These are phyloP conservation scores for Aspergillus panamensis DNA, from an alignment of 495 filamentous ascomycete species.

Conservation along the genomic window DNA sequence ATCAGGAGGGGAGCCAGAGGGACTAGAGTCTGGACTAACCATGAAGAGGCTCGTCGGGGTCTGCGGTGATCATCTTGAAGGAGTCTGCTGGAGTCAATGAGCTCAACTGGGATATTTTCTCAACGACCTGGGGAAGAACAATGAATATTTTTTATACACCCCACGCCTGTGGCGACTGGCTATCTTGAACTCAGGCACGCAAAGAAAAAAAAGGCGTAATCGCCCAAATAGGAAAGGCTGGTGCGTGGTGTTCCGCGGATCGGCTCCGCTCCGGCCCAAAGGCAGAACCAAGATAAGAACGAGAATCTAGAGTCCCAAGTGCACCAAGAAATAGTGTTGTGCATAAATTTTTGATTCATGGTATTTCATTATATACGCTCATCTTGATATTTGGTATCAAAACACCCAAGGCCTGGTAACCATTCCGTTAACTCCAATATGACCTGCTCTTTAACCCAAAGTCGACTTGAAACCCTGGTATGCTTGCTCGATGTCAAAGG, in stretches of 20 bases:
- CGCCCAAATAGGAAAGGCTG: slow-evolving; percentile 41
- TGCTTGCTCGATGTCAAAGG: slow-evolving; percentile 83
- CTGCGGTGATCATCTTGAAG: slow-evolving; percentile 38
- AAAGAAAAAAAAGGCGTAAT: slow-evolving; percentile 37
- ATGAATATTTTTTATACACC: slow-evolving; percentile 12
- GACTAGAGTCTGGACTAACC: slow-evolving; percentile 27
- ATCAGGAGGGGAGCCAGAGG: slow-evolving; percentile 12
- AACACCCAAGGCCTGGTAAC: slow-evolving; percentile 14
- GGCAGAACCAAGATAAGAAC: slow-evolving; percentile 11
- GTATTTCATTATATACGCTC: neutral
- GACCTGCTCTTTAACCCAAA: slow-evolving; percentile 39
- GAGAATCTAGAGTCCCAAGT: neutral
- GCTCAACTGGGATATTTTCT: slow-evolving; percentile 1
- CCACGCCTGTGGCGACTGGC: slow-evolving; percentile 20
- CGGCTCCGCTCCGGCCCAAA: slow-evolving; percentile 19
- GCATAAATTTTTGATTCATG: slow-evolving; percentile 1
- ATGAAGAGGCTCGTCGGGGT: slow-evolving; percentile 42
- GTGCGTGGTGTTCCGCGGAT: slow-evolving; percentile 34
- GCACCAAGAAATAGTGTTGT: slow-evolving; percentile 17
- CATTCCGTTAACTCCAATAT: slow-evolving; percentile 6
- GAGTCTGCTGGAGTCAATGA: slow-evolving; percentile 12
- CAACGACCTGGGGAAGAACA: neutral
- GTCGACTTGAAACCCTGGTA: slow-evolving; percentile 87
- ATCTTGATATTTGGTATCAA: slow-evolving; percentile 19
- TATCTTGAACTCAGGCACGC: slow-evolving; percentile 16